A percentile compares a stretch with the other conserved stretches of the same genome.
Evolutionary conservation across 176 grass and related monocot genomes (phyloP).

Genomic region (Eleusine coracana): DNA sequence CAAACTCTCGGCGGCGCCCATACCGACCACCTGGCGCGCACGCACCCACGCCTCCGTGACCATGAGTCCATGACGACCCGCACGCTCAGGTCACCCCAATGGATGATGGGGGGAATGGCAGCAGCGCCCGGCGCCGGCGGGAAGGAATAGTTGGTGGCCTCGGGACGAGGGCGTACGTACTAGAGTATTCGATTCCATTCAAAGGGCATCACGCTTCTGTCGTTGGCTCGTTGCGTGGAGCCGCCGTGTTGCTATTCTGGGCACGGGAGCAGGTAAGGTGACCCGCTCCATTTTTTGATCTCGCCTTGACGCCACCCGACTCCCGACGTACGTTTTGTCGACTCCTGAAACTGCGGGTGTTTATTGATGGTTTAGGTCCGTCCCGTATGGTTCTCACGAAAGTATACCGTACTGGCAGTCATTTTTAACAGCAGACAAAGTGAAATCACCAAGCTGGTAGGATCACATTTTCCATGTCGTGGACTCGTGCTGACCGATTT

Average conservation of each 20-base stretch:
- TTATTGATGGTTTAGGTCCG: not conserved
- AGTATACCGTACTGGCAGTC: not conserved
- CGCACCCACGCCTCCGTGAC: not conserved
- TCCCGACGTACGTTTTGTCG: not conserved
- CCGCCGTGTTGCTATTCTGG: not conserved
- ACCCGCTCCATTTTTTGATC: not conserved
- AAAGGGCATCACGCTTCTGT: constrained; percentile 7
- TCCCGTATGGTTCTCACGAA: not conserved
- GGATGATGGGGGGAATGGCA: not conserved
- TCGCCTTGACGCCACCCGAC: not conserved
- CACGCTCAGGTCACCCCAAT: not conserved
- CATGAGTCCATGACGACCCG: not conserved
- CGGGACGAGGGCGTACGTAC: not conserved
- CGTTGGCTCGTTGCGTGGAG: constrained; percentile 6
- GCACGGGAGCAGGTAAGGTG: constrained; percentile 9
- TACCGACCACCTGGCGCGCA: not conserved
- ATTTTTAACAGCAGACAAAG: not conserved
- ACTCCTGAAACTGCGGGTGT: not conserved
- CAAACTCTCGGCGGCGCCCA: too few relatives aligned
- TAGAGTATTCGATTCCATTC: constrained; percentile 8
- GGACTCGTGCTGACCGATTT: not conserved
- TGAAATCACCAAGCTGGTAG: not conserved
- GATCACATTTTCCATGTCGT: not conserved
- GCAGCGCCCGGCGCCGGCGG: not conserved
- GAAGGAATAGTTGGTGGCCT: constrained; percentile 34